A percentile compares a stretch with the other conserved stretches of the same genome.
Evolutionary conservation across 2,329 filamentous ascomycete species (phyloP).

Genomic region (Ilyonectria sp.): DNA sequence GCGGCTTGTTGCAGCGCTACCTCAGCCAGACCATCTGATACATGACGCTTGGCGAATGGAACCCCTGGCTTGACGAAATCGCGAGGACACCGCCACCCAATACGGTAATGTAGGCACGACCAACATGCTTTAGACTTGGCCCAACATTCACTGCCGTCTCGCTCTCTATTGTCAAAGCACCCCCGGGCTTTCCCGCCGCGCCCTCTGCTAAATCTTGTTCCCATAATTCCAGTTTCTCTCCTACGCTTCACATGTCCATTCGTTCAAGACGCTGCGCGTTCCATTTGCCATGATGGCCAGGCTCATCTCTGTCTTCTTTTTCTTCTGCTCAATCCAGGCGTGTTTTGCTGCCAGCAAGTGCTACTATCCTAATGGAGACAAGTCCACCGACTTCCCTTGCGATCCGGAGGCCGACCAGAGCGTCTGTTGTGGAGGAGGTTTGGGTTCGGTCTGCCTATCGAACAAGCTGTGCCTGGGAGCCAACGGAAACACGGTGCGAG

Average conservation of each 20-base stretch:
- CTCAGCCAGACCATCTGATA: background rate
- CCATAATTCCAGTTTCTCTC: background rate
- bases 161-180: background rate
- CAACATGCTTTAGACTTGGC: background rate
- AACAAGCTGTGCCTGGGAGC: conserved; percentile 41
- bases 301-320: conserved; percentile 9
- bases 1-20: background rate
- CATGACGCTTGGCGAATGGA: background rate
- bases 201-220: background rate
- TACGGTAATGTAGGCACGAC: background rate
- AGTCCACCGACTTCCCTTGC: conserved; percentile 36
- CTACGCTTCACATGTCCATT: conserved; percentile 3
- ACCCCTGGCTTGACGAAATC: background rate
- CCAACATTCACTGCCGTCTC: background rate
- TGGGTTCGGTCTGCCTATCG: conserved; percentile 39
- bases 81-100: background rate
- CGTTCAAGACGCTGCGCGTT: background rate
- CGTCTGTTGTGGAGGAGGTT: conserved; percentile 39
- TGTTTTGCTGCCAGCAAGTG: conserved; percentile 31
- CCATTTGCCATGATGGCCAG: conserved; percentile 25
- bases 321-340: conserved; percentile 21
- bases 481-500: conserved; percentile 42
- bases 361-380: conserved; percentile 40
- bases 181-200: background rate
- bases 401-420: conserved; percentile 39